Evolutionary conservation across 2,329 filamentous ascomycete species (phyloP).

Genomic region (Cladosporium phlei): DNA sequence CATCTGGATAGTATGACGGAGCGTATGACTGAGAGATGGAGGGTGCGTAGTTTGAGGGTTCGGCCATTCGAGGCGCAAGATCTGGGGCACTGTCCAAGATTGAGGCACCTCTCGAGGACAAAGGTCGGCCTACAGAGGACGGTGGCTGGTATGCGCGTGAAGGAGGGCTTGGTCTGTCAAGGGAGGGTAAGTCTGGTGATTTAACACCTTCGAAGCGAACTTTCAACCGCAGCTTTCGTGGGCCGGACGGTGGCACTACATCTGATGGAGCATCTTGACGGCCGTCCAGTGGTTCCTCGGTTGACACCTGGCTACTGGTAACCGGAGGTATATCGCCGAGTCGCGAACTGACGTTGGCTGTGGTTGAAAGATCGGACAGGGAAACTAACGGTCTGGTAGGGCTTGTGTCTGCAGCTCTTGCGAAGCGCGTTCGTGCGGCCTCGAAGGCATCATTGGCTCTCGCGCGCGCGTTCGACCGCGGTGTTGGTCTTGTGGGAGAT

Average conservation of each 20-base stretch:
- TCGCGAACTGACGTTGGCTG: conserved; percentile 2
- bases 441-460: conserved; percentile 14
- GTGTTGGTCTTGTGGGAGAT: conserved; percentile 30
- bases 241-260: conserved; percentile 19
- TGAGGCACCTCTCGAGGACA: conserved; percentile 44
- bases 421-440: conserved; percentile 12
- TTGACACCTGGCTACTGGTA: conserved; percentile 6
- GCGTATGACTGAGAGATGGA: conserved; percentile 7
- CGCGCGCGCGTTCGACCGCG: conserved; percentile 18
- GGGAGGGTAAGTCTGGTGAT: conserved; percentile 30
- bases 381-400: conserved; percentile 15
- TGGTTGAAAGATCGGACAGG: conserved; percentile 8
- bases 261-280: conserved; percentile 11
- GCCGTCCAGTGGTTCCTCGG: not conserved
- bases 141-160: conserved; percentile 48
- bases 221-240: conserved; percentile 27
- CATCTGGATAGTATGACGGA: conserved; percentile 12
- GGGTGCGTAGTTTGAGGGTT: conserved; percentile 56
- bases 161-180: conserved; percentile 39
- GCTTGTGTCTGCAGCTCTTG: conserved; percentile 9
- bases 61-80: conserved; percentile 54
- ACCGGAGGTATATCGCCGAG: conserved; percentile 3
- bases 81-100: conserved; percentile 47
- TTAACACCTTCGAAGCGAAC: conserved; percentile 30
- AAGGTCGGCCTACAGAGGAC: conserved; percentile 36